Evolutionary conservation across 1,284 basidiomycete species (phyloP), one percentile per base, ranked within the genome.

Genomic region (Flammula alnicola): DNA sequence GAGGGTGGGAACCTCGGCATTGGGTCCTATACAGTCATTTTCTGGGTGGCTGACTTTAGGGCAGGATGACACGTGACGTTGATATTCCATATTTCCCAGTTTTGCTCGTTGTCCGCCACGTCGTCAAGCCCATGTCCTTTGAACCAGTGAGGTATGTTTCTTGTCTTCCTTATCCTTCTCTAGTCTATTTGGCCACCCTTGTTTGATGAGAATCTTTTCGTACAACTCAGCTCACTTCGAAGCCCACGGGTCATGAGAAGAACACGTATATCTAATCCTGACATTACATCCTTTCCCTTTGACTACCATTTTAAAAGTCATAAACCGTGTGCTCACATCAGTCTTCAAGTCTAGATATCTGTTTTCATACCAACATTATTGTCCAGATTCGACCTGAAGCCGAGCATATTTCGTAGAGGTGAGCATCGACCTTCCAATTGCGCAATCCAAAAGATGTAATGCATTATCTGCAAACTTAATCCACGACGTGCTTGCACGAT

Each of bases 181-280:
- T 4, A 14, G n/a, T 29, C 11, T 35, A 7, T 27, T 20, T 25
- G n/a, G n/a, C n/a, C 31, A 25, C 20, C 10, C 25, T 14, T 38
- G 23, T 16, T 45, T 60, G 80, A 82, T 80, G 80, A 83, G 61
- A 72, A 54, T 47, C 56, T 46, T 46, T 63, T 73, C 75, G 75
- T 76, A 63, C 60, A 74, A 80, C 79, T 81, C 79, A 81, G 79
- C 80, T 81, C 80, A 81, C 80, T 81, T 81, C 80, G 80, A 83
- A 52, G 71, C 63, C 60, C 58, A 55, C 33, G 64, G 75, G 68
- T 67, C 52, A 76, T 77, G 80, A 81, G 80, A 83, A 75, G 66
- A 78, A 78, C 52, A 58, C 74, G 72, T 54, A 73, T 64, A 57
- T 59, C 20, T 65, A 53, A 22, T 53, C 45, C 61, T 78, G 78